A percentile compares a stretch with the other conserved stretches of the same genome.
Evolutionary conservation across 257 asterid genomes (phyloP).

Genomic region (Ilex aquifolium): DNA sequence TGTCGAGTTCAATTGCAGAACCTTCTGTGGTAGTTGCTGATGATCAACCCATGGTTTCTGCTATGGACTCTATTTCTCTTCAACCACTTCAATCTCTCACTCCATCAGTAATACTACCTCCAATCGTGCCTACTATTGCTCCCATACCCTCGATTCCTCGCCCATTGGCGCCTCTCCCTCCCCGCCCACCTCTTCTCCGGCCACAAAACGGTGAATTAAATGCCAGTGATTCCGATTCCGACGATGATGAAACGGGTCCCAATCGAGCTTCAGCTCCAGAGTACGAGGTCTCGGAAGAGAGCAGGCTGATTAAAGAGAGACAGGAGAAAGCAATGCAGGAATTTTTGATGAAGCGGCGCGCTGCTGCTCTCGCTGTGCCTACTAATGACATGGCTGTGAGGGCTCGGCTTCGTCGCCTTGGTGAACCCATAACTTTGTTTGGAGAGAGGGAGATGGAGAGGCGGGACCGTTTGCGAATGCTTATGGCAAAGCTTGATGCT

Average conservation of each 20-base stretch:
- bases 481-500: constrained; percentile 76
- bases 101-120: constrained; percentile 22
- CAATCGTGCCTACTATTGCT: constrained; percentile 47
- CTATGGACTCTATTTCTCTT: constrained; percentile 33
- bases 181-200: constrained; percentile 44
- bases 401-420: constrained; percentile 78
- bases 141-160: constrained; percentile 52
- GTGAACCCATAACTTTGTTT: constrained; percentile 86
- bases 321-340: constrained; percentile 90
- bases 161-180: constrained; percentile 69
- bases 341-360: constrained; percentile 73
- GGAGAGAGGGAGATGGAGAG: constrained; percentile 99
- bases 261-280: constrained; percentile 32
- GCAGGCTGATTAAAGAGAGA: constrained; percentile 55
- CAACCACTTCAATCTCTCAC: constrained; percentile 33
- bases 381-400: constrained; percentile 89
- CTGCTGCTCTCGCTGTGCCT: constrained; percentile 92
- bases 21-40: constrained; percentile 27
- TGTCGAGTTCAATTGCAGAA: constrained; percentile 31
- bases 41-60: constrained; percentile 38
- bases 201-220: constrained; percentile 50
- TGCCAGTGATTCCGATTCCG: constrained; percentile 58
- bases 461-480: constrained; percentile 71
- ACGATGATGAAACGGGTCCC: constrained; percentile 38
- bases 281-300: constrained; percentile 82